A percentile compares a stretch with the other conserved stretches of the same genome.
These are phyloP conservation scores for Barnettozyma pratensis DNA, from an alignment of 805 yeast species.

Conservation along the genomic window DNA sequence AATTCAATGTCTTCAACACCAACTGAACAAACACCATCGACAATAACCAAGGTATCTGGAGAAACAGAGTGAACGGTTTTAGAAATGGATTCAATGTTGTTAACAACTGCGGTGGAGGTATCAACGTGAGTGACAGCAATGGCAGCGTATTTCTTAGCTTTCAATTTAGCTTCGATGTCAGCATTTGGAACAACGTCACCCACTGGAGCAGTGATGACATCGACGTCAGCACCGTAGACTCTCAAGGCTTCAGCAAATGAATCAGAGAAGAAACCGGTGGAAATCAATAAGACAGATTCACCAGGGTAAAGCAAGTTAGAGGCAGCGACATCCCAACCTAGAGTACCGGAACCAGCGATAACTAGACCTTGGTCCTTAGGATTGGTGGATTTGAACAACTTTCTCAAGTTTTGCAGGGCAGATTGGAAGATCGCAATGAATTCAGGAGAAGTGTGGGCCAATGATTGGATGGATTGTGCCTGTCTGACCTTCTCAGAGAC, in stretches of 20 bases:
- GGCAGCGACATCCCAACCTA: slow-evolving; percentile 91
- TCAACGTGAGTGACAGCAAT: slow-evolving; percentile 93
- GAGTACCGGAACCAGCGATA: slow-evolving; percentile 85
- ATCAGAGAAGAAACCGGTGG: slow-evolving; percentile 90
- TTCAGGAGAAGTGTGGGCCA: slow-evolving; percentile 87
- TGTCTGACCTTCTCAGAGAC: slow-evolving; percentile 72
- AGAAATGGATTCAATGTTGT: slow-evolving; percentile 62
- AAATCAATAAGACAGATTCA: slow-evolving; percentile 73
- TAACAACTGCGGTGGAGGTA: slow-evolving; percentile 91
- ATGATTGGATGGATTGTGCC: slow-evolving; percentile 79
- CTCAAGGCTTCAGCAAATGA: slow-evolving; percentile 70
- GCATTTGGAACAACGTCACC: slow-evolving; percentile 65
- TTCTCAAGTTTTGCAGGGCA: slow-evolving; percentile 62
- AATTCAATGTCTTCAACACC: slow-evolving; percentile 85
- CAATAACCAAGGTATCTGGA: slow-evolving; percentile 79
- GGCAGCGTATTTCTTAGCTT: slow-evolving; percentile 48
- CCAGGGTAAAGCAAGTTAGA: slow-evolving; percentile 64
- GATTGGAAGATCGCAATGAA: slow-evolving; percentile 70
- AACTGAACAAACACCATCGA: slow-evolving; percentile 93
- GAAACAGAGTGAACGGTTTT: slow-evolving; percentile 53
- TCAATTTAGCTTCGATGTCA: slow-evolving; percentile 51
- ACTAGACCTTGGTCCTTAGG: slow-evolving; percentile 74
- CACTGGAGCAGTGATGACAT: slow-evolving; percentile 61
- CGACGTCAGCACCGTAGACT: slow-evolving; percentile 73
- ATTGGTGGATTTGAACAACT: slow-evolving; percentile 65